Base-by-base conservation (phyloP, 2,329 filamentous ascomycete genomes). In the Fusarium sulawesiense region DNA sequence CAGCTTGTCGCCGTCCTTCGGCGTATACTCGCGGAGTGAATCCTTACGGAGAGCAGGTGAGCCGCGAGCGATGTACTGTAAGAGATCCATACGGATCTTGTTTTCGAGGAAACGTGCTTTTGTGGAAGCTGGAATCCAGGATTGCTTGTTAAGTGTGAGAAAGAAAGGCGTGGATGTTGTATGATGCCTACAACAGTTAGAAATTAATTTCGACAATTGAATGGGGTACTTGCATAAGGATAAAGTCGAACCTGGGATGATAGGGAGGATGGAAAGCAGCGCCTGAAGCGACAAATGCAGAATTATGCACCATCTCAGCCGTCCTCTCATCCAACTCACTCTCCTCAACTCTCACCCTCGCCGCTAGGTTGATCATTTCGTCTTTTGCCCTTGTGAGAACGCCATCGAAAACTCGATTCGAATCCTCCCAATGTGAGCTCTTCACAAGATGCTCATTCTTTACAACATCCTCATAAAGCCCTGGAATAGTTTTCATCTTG, bases 241-340 rank as follows among this genome's bases (percentile, higher is more conserved):
- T 96, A 78, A 98, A 98, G 77, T 97, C 94, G 77, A 93, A 89
- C 77, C 92, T 94, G 51, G 91, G 83, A 23, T 84, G 79, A 76
- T 94, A 92, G 2, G 84, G 83, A 0, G 88, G 87, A 30, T 87
- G 83, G 72, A 92, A 87, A 0, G 93, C 88, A 1, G 90, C 87
- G 1, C 82, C 79, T 0, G 83, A 78, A 4, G 84, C 82, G 32
- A 85, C 78, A 60, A 82, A 86, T 1, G 87, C 83, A 20, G 84
- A 79, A 0, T 87, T 83, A 70, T 95, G 90, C 49, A 91, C 89
- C 90, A 97, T 93, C 78, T 88, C 85, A 11, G 82, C 83, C 29
- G 83, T 84, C 63, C 78, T 79, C 77, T 86, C 82, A 20, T 86
- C 83, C 13, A 94, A 74, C 56, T 91, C 86, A 1, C 87, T 85